These are phyloP conservation scores for Plenodomus biglobosus DNA, from an alignment of 2,329 filamentous ascomycete genomes.

Conservation along the genomic window DNA sequence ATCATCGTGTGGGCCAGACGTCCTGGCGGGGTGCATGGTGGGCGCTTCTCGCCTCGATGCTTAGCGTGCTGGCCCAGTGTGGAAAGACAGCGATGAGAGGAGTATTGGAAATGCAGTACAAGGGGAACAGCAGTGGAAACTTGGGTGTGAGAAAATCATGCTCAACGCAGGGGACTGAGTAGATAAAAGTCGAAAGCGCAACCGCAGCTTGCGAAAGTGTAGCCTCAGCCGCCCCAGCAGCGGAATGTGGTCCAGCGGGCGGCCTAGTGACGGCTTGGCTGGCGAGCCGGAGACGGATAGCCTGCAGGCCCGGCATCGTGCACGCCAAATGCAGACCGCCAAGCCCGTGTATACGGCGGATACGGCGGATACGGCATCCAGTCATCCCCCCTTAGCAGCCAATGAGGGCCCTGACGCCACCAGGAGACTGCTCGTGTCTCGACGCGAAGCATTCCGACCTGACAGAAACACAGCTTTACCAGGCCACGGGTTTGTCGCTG, in stretches of 20 bases:
- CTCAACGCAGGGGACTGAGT: conserved; percentile 8
- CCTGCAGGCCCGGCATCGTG: conserved; percentile 22
- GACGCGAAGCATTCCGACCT: no score
- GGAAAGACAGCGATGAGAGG: conserved; percentile 8
- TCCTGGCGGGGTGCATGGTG: conserved; percentile 49
- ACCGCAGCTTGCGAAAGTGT: conserved; percentile 16
- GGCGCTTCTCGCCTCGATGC: conserved; percentile 15
- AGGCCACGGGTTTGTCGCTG: no score
- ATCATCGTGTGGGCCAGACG: conserved; percentile 49
- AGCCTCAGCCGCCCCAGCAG: conserved; percentile 15
- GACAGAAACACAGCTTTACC: no score
- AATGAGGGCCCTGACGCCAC: conserved; percentile 5
- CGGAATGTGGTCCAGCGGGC: conserved; percentile 17
- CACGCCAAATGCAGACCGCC: conserved; percentile 7
- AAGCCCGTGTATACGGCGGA: conserved; percentile 2
- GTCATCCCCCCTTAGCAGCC: conserved; percentile 3
- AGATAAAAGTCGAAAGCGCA: conserved; percentile 22
- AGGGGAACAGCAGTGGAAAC: not conserved
- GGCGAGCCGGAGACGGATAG: conserved; percentile 27
- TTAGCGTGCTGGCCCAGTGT: conserved; percentile 5
- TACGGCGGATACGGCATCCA: conserved; percentile 14
- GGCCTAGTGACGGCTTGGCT: conserved; percentile 22
- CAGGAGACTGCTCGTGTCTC: not conserved
- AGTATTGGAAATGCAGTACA: conserved; percentile 7
- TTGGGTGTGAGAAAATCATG: conserved; percentile 2